A percentile compares a stretch with the other conserved stretches of the same genome.
These are phyloP conservation scores for Ophiostoma sp. DNA, from an alignment of 2,329 filamentous ascomycete genomes.

Conservation along the genomic window DNA sequence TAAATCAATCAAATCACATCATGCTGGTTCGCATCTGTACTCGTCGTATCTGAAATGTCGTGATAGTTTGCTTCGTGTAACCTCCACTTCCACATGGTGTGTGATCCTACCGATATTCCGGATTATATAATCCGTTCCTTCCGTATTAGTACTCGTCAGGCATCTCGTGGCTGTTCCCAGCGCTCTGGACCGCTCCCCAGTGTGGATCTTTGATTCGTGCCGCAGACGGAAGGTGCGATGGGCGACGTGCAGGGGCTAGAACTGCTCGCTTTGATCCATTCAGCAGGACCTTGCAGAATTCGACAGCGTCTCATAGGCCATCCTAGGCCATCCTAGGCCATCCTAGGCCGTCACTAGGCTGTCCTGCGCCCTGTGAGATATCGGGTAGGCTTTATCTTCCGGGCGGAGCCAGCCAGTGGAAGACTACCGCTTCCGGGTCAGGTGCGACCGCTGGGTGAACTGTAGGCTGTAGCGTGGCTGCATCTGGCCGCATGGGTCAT, in stretches of 20 bases:
- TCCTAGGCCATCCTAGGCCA: neutral
- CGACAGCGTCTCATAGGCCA: slow-evolving; percentile 5
- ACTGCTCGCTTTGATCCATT: neutral
- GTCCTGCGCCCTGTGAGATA: neutral
- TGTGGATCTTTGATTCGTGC: slow-evolving; percentile 3
- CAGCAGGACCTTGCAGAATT: neutral
- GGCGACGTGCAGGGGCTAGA: neutral
- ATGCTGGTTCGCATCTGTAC: neutral
- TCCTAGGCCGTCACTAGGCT: neutral
- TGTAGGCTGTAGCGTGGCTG: slow-evolving; percentile 1
- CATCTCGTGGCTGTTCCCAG: slow-evolving; percentile 3
- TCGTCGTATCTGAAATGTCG: neutral
- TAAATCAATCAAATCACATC: neutral
- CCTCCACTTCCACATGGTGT: neutral
- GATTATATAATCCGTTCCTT: neutral
- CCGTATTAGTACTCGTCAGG: neutral
- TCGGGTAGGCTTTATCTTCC: neutral
- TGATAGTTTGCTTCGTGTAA: neutral
- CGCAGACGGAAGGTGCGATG: neutral
- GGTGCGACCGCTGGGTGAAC: neutral
- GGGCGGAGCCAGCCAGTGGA: neutral
- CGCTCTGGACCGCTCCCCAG: slow-evolving; percentile 11
- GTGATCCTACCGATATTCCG: neutral
- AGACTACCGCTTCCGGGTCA: neutral
- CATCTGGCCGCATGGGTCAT: slow-evolving; percentile 17